These are phyloP conservation scores for Hordeum pubiflorum DNA, from an alignment of 202 grass and related monocot genomes.

Conservation along the genomic window DNA sequence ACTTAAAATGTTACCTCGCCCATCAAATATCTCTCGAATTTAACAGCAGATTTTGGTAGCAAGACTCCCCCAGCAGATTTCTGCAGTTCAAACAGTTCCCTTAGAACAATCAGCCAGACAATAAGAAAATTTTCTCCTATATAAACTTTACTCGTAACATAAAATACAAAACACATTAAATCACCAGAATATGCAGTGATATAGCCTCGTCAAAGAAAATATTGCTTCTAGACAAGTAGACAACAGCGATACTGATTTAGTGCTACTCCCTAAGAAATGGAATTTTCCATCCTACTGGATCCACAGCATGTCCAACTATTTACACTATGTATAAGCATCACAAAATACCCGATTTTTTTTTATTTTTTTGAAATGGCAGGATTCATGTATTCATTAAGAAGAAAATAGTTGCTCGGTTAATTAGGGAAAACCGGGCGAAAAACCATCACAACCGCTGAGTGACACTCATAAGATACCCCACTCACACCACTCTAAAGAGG, in stretches of 20 bases:
- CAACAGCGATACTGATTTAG: not conserved
- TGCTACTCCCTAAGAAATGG: not conserved
- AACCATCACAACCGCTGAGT: no score
- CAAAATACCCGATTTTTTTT: not conserved
- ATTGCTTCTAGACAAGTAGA: not conserved
- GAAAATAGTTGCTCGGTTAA: no score
- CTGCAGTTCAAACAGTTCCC: constrained; percentile 27
- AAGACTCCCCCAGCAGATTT: constrained; percentile 90
- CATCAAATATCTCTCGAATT: constrained; percentile 95
- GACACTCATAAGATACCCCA: no score
- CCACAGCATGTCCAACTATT: not conserved
- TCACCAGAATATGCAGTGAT: not conserved
- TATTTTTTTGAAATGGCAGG: no score
- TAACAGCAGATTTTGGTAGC: constrained; percentile 90
- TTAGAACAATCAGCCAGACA: not conserved
- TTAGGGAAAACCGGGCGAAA: no score
- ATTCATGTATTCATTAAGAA: no score
- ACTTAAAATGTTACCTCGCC: constrained; percentile 56
- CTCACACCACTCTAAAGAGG: no score
- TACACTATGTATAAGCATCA: not conserved
- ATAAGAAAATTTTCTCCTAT: not conserved
- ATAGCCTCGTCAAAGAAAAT: not conserved
- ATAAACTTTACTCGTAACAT: not conserved
- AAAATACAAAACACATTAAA: not conserved
- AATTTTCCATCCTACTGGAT: not conserved